Base-by-base conservation (phyloP, 2,329 filamentous ascomycete genomes). In the Spiromastix sp. region DNA sequence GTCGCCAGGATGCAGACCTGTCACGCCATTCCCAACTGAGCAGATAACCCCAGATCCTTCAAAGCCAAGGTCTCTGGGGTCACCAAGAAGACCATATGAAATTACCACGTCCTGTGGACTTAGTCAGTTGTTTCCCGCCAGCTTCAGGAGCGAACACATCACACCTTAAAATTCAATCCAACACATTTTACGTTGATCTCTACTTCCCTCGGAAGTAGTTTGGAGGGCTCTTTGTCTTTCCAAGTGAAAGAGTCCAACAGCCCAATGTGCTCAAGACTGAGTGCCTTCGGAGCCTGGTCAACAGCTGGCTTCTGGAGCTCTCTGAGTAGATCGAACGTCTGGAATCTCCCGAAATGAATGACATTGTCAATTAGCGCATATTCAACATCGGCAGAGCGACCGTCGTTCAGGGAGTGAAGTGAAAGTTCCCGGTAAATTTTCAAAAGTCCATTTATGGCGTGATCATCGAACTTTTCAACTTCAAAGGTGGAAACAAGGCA, bases 31-130 rank as follows among this genome's bases (percentile, higher is more conserved):
- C 1, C 53, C 54, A 15, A 57, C 52, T 10, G 50, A 42, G 1
- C 47, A 43, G 9, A 67, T 51, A 5, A 60, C 43, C 3, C 64
- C 64, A 2, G 63, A 52, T 3, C 58, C 61, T 34, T 67, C 62
- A 31, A 55, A 61, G n/a, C 62, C 63, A 19, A 64, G 54, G 26
- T 62, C 59, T 26, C 43, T 35, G 28, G 44, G 42, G 18, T 35
- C 42, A 24, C 12, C 47, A 1, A 51, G 36, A 9, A 46, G 38
- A 2, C 43, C 45, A 45, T 47, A 43, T 3, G 45, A 39, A 21
- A 39, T 33, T 2, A 38, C 36, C 7, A 50, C 41, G 17, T 48
- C 47, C 38, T 48, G 18, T n/a, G n/a, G n/a, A n/a, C n/a, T n/a
- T n/a, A n/a, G n/a, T n/a, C n/a, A n/a, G n/a, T n/a, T n/a, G n/a